Conservation (phyloP, 345 rosid species). For the Odontarrhena argentea region DNA sequence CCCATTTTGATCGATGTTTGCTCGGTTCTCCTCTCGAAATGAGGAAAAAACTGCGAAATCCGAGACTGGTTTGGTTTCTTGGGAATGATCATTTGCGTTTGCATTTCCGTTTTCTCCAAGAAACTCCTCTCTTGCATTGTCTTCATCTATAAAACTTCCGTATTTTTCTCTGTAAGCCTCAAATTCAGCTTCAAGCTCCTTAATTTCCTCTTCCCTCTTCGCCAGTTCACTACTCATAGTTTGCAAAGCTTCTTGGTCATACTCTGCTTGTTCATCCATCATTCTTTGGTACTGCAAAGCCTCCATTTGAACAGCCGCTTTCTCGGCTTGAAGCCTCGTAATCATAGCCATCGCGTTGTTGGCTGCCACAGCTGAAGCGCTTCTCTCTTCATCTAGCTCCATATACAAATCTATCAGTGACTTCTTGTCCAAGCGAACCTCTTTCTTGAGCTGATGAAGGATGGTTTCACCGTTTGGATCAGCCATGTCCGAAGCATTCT, state of each 20-base stretch:
- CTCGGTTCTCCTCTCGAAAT: constrained; percentile 32
- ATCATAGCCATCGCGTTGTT: constrained; percentile 96
- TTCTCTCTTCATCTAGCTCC: constrained; percentile 92
- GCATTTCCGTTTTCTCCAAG: constrained; percentile 10
- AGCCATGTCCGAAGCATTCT: constrained; percentile 44
- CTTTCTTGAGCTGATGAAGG: constrained; percentile 66
- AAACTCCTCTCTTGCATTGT: constrained; percentile 28
- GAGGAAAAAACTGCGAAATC: constrained; percentile 30
- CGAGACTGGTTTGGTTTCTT: constrained; percentile 34
- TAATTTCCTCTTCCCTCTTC: constrained; percentile 66
- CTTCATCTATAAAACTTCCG: constrained; percentile 50
- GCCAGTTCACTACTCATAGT: constrained; percentile 50
- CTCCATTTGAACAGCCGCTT: constrained; percentile 95
- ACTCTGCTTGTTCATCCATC: constrained; percentile 98
- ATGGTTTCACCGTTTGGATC: constrained; percentile 56
- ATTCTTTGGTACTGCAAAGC: constrained; percentile 95
- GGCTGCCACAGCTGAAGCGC: constrained; percentile 88
- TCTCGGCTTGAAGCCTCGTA: constrained; percentile 83
- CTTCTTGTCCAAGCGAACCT: constrained; percentile 77
- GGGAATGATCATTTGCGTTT: constrained; percentile 35
- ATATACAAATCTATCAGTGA: constrained; percentile 79
- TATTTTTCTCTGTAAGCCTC: constrained; percentile 63
- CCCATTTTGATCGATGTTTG: constrained; percentile 22
- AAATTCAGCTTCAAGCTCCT: constrained; percentile 61
- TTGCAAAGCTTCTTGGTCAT: constrained; percentile 84